Evolutionary conservation across 169 alveolate species (phyloP), one percentile per base, ranked within the genome.

Genomic region (Eimeria praecox): DNA sequence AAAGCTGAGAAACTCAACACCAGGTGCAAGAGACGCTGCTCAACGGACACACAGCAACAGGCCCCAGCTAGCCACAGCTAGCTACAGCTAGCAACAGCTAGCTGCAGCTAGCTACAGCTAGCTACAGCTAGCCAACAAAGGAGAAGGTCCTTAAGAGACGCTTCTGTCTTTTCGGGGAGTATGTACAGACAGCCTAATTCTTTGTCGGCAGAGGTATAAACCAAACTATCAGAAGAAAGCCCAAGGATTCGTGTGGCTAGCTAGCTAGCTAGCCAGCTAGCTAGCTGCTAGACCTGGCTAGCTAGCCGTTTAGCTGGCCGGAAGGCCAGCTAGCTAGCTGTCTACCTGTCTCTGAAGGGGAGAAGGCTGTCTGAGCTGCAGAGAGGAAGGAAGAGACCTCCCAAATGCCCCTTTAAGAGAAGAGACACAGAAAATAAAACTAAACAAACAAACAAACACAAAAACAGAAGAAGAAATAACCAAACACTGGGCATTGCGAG

Each of bases 401-500:
- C n/a, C n/a, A n/a, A n/a, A n/a, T n/a, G n/a, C n/a, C n/a, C n/a
- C n/a, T n/a, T n/a, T 3, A 66, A 27, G 40, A 66, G 78, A 27
- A 66, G 9, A 14, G 33, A 66, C 10, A 5, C 1, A 2, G 33
- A 14, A 66, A 27, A 27, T 20, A 66, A n/a, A 24, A n/a, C 38
- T 20, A 52, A 52, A 52, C 18, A 52, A 52, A 52, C 0, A 52
- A 52, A 52, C n/a, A n/a, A n/a, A n/a, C n/a, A n/a, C n/a, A n/a
- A n/a, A n/a, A n/a, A n/a, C n/a, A n/a, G n/a, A n/a, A n/a, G n/a
- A n/a, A n/a, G n/a, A n/a, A n/a, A n/a, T n/a, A n/a, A n/a, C n/a
- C n/a, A n/a, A n/a, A n/a, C n/a, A n/a, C n/a, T 92, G 95, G 95
- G 95, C 92, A 64, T 69, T 93, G 88, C 94, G 97, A 95, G 97